These are phyloP conservation scores for Termitomyces sp. DNA, from an alignment of 768 basidiomycete species.

Conservation along the genomic window DNA sequence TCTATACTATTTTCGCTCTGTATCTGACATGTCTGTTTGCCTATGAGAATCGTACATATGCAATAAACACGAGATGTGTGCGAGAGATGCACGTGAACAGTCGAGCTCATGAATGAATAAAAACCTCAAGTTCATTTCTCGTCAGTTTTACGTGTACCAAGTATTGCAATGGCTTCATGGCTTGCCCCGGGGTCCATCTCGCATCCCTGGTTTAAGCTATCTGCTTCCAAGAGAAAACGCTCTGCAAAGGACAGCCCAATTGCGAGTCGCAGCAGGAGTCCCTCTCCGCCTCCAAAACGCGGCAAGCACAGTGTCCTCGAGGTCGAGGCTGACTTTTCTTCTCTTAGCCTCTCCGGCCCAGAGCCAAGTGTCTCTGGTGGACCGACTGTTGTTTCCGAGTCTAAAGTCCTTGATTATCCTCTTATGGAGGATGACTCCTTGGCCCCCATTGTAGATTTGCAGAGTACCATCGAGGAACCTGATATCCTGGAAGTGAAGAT, in stretches of 20 bases:
- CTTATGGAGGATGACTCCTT: constrained; percentile 8
- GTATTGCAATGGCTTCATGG: constrained; percentile 19
- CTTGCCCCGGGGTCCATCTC: constrained; percentile 21
- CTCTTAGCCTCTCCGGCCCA: constrained; percentile 32
- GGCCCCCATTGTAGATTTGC: not conserved
- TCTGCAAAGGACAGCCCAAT: constrained; percentile 13
- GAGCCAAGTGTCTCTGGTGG: constrained; percentile 11
- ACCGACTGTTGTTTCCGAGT: constrained; percentile 9
- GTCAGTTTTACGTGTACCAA: not conserved
- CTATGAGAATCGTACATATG: constrained; percentile 7
- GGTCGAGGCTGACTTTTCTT: constrained; percentile 55
- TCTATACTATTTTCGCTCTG: constrained; percentile 9
- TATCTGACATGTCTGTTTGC: constrained; percentile 11
- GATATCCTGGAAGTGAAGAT: constrained; percentile 51
- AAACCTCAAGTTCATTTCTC: not conserved
- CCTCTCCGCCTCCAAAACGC: constrained; percentile 35
- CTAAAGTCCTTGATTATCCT: constrained; percentile 1
- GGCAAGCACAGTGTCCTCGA: constrained; percentile 46
- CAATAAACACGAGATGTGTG: not conserved
- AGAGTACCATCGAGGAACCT: constrained; percentile 31
- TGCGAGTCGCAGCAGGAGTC: constrained; percentile 6
- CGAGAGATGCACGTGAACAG: constrained; percentile 7
- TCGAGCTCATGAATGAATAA: not conserved
- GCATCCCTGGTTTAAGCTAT: constrained; percentile 39
- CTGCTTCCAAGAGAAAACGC: constrained; percentile 35